A percentile compares a stretch with the other conserved stretches of the same genome.
Conservation (phyloP, 495 filamentous ascomycete genomes). For the Hyaloscypha bicolor region DNA sequence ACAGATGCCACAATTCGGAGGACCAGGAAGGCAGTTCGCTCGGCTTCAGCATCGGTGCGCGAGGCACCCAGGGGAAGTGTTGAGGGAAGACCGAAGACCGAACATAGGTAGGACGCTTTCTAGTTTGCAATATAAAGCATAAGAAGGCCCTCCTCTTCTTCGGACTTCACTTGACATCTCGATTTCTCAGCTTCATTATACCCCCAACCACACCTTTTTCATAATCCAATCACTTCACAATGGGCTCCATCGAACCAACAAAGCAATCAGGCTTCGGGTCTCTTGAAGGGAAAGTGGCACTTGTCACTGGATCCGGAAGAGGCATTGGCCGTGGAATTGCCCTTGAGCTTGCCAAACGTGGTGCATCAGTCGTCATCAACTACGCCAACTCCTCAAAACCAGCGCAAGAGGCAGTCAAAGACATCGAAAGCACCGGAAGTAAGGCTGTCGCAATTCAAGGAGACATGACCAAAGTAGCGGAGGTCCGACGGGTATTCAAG, state of each 20-base stretch:
- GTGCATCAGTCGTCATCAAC: constrained; percentile 76
- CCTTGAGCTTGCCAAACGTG: constrained; percentile 72
- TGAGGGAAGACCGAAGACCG: background rate
- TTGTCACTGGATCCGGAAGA: constrained; percentile 72
- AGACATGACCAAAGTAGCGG: constrained; percentile 66
- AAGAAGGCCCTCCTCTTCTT: background rate
- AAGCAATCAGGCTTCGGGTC: background rate
- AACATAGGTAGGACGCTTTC: background rate
- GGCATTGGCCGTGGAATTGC: constrained; percentile 78
- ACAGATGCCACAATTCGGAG: background rate
- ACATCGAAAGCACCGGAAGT: constrained; percentile 58
- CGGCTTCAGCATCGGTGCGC: background rate
- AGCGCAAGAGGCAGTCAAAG: constrained; percentile 63
- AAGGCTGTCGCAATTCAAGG: constrained; percentile 73
- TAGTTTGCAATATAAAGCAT: background rate
- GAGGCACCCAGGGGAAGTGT: background rate
- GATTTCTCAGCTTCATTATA: background rate
- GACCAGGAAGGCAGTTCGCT: background rate
- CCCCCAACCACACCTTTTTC: background rate
- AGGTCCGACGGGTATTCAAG: constrained; percentile 64
- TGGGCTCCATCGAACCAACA: constrained; percentile 13
- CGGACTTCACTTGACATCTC: background rate
- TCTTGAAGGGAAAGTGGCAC: constrained; percentile 56
- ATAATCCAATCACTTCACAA: background rate
- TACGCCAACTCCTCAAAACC: constrained; percentile 64